Base-by-base conservation (phyloP, 176 grass and related monocot species). In the Oryza australiensis region DNA sequence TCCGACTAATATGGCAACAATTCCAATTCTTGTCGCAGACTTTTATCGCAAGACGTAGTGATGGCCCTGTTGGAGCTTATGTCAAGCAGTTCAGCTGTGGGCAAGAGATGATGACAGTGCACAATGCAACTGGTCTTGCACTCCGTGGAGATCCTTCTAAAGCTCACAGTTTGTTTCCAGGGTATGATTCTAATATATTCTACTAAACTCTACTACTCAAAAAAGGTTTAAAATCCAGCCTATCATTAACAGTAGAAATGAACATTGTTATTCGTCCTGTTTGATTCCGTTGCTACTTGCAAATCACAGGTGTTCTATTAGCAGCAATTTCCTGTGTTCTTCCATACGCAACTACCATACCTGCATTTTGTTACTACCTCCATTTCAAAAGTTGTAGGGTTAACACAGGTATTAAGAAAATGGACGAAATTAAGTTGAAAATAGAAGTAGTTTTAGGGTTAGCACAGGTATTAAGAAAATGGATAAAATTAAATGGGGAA, bases 91-190 rank as follows among this genome's bases (percentile, higher is more conserved):
- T 84, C 22, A 77, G 76, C 43, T 82, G 11, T 76, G 88, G 64
- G 29, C 91, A 89, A 60, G 92, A 98, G 79, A 80, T 89, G 26
- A 93, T 94, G 74, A 86, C 88, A n/a, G 75, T 94, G 68, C 48
- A 91, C 62, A 87, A 77, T 72, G 84, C 82, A 43, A 91, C 43
- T 29, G 88, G 95, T 46, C 84, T 98, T 79, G 81, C 35, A 67
- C 72, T 91, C 78, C 18, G 5, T 24, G 90, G 92, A 32, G 3
- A 9, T 27, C 88, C 92, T 62, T 86, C 76, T 45, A 86, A 89
- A 85, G 85, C 83, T 78, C 76, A 94, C 85, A 98, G 92, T 81
- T 98, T 82, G 92, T 98, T 98, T 89, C 88, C 92, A 72, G 92
- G 88, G 95, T 98, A 93, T 87, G 68, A 15, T 55, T n/a, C 3